phyloP scores from a whole-genome alignment of 805 yeast genomes.

The Starmerella apis region DNA sequence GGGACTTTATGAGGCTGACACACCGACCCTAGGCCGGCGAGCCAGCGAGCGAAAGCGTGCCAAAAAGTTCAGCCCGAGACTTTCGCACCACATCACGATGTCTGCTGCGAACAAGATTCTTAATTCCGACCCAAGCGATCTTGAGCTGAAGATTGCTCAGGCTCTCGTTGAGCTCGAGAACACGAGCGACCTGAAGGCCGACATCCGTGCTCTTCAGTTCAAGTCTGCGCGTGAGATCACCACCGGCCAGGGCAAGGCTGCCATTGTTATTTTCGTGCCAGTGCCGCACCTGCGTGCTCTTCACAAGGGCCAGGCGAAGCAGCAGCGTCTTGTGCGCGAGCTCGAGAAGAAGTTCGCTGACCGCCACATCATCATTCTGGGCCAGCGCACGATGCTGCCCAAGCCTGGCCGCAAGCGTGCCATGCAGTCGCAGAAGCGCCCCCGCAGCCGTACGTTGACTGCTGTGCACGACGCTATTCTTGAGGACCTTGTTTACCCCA shows the following conservation, averaged over 20 bases:
- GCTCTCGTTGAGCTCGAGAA: slow-evolving; percentile 93
- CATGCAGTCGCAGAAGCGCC: slow-evolving; percentile 95
- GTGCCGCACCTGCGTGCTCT: slow-evolving; percentile 83
- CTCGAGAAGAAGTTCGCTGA: slow-evolving; percentile 99
- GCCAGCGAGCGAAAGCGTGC: slow-evolving; percentile 6
- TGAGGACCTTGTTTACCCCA: slow-evolving; percentile 99
- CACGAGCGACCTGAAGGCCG: slow-evolving; percentile 92
- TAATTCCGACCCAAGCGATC: slow-evolving; percentile 91
- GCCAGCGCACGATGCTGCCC: slow-evolving; percentile 99
- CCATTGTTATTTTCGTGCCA: slow-evolving; percentile 96
- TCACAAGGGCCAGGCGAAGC: slow-evolving; percentile 98
- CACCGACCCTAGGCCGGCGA: background rate
- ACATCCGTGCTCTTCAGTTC: slow-evolving; percentile 96
- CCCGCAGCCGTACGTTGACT: slow-evolving; percentile 98
- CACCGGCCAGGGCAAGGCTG: slow-evolving; percentile 97
- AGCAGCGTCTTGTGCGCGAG: slow-evolving; percentile 88
- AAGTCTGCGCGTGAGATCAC: slow-evolving; percentile 97
- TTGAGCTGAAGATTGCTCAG: slow-evolving; percentile 98
- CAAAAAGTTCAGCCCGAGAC: slow-evolving; percentile 13
- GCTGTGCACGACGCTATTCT: slow-evolving; percentile 97
- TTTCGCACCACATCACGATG: slow-evolving; percentile 39
- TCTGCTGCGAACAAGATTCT: slow-evolving; percentile 95
- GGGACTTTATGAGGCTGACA: slow-evolving; percentile 6
- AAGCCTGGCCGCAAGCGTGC: slow-evolving; percentile 87
- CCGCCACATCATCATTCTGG: slow-evolving; percentile 97